Percentiles rank a stretch among this genome's conserved stretches.
Evolutionary conservation across 2,329 filamentous ascomycete species (phyloP).

Genomic region (Trichoderma hamatum): DNA sequence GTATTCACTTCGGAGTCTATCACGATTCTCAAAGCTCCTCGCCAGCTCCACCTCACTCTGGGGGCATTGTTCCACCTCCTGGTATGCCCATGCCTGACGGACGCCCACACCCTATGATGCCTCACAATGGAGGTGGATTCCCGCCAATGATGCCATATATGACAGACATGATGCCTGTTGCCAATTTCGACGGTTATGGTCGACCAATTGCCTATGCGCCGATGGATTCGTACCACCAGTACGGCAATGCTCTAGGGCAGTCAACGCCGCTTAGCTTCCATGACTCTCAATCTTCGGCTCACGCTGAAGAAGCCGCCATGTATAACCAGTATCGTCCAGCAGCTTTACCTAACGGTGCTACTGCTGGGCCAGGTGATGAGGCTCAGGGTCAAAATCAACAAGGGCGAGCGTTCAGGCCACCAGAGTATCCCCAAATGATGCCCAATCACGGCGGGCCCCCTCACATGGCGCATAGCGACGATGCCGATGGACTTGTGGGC

Average conservation of each 20-base stretch:
- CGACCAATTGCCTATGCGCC: slow-evolving; percentile 43
- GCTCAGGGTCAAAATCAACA: slow-evolving; percentile 36
- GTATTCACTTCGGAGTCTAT: slow-evolving; percentile 59
- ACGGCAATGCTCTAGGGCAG: slow-evolving; percentile 51
- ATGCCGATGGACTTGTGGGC: slow-evolving; percentile 43
- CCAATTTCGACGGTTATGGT: slow-evolving; percentile 44
- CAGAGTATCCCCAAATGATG: slow-evolving; percentile 41
- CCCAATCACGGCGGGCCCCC: slow-evolving; percentile 36
- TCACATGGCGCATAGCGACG: slow-evolving; percentile 36
- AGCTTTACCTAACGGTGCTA: slow-evolving; percentile 46
- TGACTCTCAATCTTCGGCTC: slow-evolving; percentile 60
- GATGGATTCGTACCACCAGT: slow-evolving; percentile 41
- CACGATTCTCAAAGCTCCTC: slow-evolving; percentile 61
- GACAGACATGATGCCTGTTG: slow-evolving; percentile 41
- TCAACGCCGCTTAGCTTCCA: slow-evolving; percentile 64
- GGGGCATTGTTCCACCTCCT: slow-evolving; percentile 54
- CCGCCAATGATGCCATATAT: slow-evolving; percentile 44
- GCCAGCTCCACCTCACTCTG: slow-evolving; percentile 55
- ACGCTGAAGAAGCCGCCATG: slow-evolving; percentile 49
- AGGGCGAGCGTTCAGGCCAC: slow-evolving; percentile 38
- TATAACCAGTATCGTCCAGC: slow-evolving; percentile 46
- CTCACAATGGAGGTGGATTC: slow-evolving; percentile 40
- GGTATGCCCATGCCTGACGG: slow-evolving; percentile 44
- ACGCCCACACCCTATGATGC: slow-evolving; percentile 40
- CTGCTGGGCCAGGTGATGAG: slow-evolving; percentile 38